phyloP scores from a whole-genome alignment of 371 early-diverging fungal genomes.

The Choanephora cucurbitarum region DNA sequence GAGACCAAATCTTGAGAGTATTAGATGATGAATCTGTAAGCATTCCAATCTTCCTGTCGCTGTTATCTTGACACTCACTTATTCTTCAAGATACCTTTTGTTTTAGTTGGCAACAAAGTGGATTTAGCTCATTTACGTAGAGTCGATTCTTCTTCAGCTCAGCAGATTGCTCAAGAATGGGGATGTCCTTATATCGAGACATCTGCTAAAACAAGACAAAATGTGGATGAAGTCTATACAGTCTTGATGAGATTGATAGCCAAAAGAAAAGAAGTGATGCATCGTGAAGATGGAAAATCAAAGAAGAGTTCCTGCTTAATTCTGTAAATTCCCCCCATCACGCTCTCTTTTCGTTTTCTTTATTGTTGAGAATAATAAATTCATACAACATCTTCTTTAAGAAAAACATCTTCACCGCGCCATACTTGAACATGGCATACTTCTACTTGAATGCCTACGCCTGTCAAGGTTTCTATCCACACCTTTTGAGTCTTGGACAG shows the following conservation, averaged over 20 bases:
- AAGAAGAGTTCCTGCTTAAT: conserved; percentile 57
- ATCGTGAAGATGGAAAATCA: conserved; percentile 43
- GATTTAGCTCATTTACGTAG: conserved; percentile 72
- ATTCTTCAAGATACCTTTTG: conserved; percentile 64
- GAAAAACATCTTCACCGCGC: conserved; percentile 48
- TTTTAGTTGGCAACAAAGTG: conserved; percentile 86
- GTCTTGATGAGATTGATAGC: conserved; percentile 72
- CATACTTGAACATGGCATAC: conserved; percentile 65
- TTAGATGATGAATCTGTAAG: conserved; percentile 75
- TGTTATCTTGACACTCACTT: too few species aligned
- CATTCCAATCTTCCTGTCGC: too few species aligned
- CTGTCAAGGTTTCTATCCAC: conserved; percentile 69
- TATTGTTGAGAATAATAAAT: neutral
- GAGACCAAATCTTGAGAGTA: conserved; percentile 84
- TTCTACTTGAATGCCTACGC: conserved; percentile 60
- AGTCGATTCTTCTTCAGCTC: conserved; percentile 66
- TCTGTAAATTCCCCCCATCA: too few species aligned
- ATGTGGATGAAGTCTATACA: conserved; percentile 79
- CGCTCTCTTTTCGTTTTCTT: too few species aligned
- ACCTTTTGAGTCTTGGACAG: conserved; percentile 75
- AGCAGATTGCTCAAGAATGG: conserved; percentile 73
- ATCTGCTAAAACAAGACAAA: conserved; percentile 79
- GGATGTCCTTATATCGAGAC: conserved; percentile 82
- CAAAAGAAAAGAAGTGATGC: conserved; percentile 53
- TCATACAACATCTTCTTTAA: conserved; percentile 8